Conservation (phyloP, 2,329 filamentous ascomycete genomes). For the Alternaria sp. region DNA sequence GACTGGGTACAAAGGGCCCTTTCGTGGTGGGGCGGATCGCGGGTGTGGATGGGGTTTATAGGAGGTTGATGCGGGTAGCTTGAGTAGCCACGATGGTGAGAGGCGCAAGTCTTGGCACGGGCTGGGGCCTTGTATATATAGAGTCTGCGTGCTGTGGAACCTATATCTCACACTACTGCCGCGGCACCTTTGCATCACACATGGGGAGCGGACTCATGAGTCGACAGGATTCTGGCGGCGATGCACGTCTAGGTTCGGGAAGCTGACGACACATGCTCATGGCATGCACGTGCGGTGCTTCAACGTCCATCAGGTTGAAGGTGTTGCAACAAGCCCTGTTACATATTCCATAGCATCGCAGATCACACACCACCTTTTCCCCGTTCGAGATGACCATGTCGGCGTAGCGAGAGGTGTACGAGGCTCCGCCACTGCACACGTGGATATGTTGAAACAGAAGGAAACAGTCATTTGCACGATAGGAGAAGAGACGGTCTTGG, state of each 20-base stretch:
- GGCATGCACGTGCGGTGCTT: constrained; percentile 8
- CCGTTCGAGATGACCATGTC: neutral
- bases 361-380: neutral
- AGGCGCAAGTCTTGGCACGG: constrained; percentile 30
- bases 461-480: constrained; percentile 1
- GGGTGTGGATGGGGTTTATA: constrained; percentile 38
- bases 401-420: neutral
- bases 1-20: constrained; percentile 37
- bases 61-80: constrained; percentile 24
- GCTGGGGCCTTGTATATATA: constrained; percentile 21
- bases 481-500: constrained; percentile 21
- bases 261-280: constrained; percentile 1
- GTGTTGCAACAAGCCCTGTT: neutral
- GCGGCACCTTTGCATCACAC: constrained; percentile 5
- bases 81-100: constrained; percentile 25
- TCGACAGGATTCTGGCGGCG: neutral
- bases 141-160: constrained; percentile 1
- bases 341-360: neutral
- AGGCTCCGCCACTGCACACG: neutral
- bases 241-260: neutral
- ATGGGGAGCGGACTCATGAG: neutral
- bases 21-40: constrained; percentile 38
- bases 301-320: neutral
- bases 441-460: neutral
- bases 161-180: constrained; percentile 11